A percentile compares a stretch with the other conserved stretches of the same genome.
Evolutionary conservation across 139 green algal species (phyloP).

Genomic region (Volvox reticuliferus): DNA sequence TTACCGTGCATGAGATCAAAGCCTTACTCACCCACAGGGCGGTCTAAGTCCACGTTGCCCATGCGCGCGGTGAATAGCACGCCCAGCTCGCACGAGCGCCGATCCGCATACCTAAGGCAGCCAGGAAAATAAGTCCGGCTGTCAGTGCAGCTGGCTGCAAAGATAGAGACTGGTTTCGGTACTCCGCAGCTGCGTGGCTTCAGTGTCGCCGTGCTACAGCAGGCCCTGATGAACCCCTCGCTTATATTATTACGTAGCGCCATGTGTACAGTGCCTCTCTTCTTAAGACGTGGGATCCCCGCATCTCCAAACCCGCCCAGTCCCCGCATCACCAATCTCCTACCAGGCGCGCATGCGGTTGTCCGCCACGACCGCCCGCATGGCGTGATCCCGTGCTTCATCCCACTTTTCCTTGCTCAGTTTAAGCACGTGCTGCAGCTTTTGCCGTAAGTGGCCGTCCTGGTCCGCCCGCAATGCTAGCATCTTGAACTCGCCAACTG

Average conservation of each 20-base stretch:
- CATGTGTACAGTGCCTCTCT: too few relatives aligned
- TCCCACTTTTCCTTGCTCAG: conserved; percentile 95
- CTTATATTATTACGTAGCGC: too few relatives aligned
- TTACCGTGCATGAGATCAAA: too few relatives aligned
- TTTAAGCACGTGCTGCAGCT: conserved; percentile 90
- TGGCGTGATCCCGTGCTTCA: conserved; percentile 88
- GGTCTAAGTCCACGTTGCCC: conserved; percentile 84
- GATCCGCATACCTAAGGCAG: conserved; percentile 65
- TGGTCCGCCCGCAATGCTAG: conserved; percentile 85
- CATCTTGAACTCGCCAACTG: conserved; percentile 88
- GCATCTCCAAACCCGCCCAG: neutral
- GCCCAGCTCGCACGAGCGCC: conserved; percentile 76
- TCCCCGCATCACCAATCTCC: neutral
- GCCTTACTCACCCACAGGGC: conserved; percentile 70
- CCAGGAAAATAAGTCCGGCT: too few relatives aligned
- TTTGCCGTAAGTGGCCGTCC: conserved; percentile 85
- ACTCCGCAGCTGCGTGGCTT: too few relatives aligned
- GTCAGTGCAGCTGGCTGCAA: too few relatives aligned
- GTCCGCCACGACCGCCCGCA: conserved; percentile 87
- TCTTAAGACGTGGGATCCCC: too few relatives aligned
- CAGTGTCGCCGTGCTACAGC: too few relatives aligned
- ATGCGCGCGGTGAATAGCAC: conserved; percentile 87
- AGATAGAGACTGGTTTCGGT: too few relatives aligned
- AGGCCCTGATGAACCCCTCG: too few relatives aligned
- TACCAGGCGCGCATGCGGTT: conserved; percentile 85